Conservation (phyloP, 345 rosid genomes). For the Triadica sebifera region DNA sequence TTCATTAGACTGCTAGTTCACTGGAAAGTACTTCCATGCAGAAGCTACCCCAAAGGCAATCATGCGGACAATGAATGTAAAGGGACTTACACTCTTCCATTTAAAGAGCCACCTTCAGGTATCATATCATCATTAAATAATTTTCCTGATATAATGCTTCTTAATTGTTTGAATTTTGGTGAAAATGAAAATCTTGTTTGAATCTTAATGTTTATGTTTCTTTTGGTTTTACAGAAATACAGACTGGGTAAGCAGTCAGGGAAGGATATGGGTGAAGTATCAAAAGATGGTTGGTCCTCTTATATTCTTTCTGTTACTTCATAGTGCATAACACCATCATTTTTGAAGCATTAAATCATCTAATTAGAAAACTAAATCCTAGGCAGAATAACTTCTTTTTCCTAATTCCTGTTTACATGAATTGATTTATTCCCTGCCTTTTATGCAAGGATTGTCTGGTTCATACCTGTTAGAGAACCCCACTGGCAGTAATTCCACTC, state of each 20-base stretch:
- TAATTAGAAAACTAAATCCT: not conserved
- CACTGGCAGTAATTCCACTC: slow-evolving; percentile 38
- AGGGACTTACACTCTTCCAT: slow-evolving; percentile 85
- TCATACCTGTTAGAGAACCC: slow-evolving; percentile 52
- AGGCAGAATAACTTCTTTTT: not conserved
- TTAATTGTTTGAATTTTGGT: not conserved
- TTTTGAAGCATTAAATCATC: not conserved
- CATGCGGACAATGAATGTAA: slow-evolving; percentile 87
- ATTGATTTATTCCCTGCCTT: slow-evolving; percentile 15
- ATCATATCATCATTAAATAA: slow-evolving; percentile 6
- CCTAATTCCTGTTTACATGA: not conserved
- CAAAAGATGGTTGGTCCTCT: slow-evolving; percentile 48
- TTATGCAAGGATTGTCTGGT: slow-evolving; percentile 37
- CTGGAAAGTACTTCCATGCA: slow-evolving; percentile 23
- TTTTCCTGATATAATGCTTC: not conserved
- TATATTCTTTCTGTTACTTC: not conserved
- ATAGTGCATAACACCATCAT: not conserved
- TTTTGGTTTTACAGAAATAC: slow-evolving; percentile 57
- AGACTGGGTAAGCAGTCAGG: slow-evolving; percentile 86
- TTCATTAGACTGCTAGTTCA: not conserved
- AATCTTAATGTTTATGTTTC: slow-evolving; percentile 2
- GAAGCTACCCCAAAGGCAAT: slow-evolving; percentile 93
- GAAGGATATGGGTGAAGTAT: slow-evolving; percentile 59
- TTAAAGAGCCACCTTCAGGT: slow-evolving; percentile 96
- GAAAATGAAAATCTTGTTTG: slow-evolving; percentile 1